Percentiles rank a stretch among this genome's conserved stretches.
phyloP scores from a whole-genome alignment of 805 yeast species.

The Metschnikowia bowlesiae region DNA sequence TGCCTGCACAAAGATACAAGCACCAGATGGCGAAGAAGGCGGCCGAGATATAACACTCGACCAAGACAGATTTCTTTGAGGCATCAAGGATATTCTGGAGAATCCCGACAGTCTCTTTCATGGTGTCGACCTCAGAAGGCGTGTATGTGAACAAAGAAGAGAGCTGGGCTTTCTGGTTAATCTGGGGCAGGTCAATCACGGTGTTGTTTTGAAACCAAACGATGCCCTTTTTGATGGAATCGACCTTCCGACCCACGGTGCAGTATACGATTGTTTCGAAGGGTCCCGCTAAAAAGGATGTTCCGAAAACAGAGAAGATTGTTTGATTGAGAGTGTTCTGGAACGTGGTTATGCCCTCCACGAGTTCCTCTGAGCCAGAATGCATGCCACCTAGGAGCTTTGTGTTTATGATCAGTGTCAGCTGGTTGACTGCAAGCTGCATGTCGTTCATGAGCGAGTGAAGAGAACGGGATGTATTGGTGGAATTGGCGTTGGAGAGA shows the following conservation, averaged over 20 bases:
- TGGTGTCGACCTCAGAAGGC: conserved; percentile 36
- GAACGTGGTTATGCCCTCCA: conserved; percentile 5
- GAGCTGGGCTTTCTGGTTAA: conserved; percentile 24
- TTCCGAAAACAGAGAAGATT: conserved; percentile 56
- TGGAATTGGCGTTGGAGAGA: not conserved
- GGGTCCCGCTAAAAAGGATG: conserved; percentile 62
- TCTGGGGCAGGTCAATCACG: conserved; percentile 5
- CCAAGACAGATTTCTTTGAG: conserved; percentile 32
- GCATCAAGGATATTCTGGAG: conserved; percentile 25
- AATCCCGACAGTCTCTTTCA: conserved; percentile 29
- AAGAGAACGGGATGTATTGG: not conserved
- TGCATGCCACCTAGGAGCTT: conserved; percentile 65
- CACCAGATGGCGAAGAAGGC: conserved; percentile 47
- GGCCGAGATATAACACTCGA: conserved; percentile 46
- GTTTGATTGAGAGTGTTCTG: conserved; percentile 51
- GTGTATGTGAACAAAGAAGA: conserved; percentile 46
- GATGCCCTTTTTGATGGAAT: conserved; percentile 62
- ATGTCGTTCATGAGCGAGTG: conserved; percentile 4
- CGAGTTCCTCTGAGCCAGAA: conserved; percentile 23
- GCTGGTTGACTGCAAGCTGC: conserved; percentile 26
- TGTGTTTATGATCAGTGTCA: conserved; percentile 54
- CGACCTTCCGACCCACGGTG: conserved; percentile 69
- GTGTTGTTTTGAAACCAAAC: conserved; percentile 73
- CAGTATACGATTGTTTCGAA: conserved; percentile 71
- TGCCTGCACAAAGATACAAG: conserved; percentile 40